Percentiles rank a stretch among this genome's conserved stretches.
phyloP scores from a whole-genome alignment of 306 rosid genomes.

The Cicer cuneatum region DNA sequence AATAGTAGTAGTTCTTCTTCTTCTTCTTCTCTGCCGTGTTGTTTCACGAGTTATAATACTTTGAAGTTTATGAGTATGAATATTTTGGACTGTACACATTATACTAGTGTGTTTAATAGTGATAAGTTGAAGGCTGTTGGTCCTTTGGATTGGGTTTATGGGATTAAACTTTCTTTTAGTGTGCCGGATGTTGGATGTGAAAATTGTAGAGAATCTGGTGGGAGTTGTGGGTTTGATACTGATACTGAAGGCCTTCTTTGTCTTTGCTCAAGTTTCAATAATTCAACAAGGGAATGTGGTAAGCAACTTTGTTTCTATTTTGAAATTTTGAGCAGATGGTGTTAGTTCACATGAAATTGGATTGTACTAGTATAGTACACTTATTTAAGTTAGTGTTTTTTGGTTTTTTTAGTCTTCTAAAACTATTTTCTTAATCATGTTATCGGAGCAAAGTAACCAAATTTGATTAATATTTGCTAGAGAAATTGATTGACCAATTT shows the following conservation, averaged over 20 bases:
- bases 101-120: slow-evolving; percentile 67
- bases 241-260: slow-evolving; percentile 77
- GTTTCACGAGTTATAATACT: slow-evolving; percentile 75
- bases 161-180: slow-evolving; percentile 73
- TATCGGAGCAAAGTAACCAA: too few relatives aligned
- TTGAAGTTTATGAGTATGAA: slow-evolving; percentile 88
- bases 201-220: slow-evolving; percentile 70
- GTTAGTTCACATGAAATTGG: neutral
- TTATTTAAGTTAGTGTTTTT: neutral
- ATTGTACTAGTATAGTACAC: neutral
- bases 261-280: slow-evolving; percentile 67
- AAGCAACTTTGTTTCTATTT: slow-evolving; percentile 16
- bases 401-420: neutral
- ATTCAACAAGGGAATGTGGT: slow-evolving; percentile 81
- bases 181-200: slow-evolving; percentile 79
- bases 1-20: too few relatives aligned
- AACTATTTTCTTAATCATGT: too few relatives aligned
- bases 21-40: slow-evolving; percentile 76
- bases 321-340: slow-evolving; percentile 1
- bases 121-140: slow-evolving; percentile 65
- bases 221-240: slow-evolving; percentile 87
- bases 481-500: too few relatives aligned
- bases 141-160: slow-evolving; percentile 91
- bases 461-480: too few relatives aligned
- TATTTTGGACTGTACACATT: slow-evolving; percentile 85